Evolutionary conservation across 768 basidiomycete species (phyloP).

Genomic region (Suillus plorans): DNA sequence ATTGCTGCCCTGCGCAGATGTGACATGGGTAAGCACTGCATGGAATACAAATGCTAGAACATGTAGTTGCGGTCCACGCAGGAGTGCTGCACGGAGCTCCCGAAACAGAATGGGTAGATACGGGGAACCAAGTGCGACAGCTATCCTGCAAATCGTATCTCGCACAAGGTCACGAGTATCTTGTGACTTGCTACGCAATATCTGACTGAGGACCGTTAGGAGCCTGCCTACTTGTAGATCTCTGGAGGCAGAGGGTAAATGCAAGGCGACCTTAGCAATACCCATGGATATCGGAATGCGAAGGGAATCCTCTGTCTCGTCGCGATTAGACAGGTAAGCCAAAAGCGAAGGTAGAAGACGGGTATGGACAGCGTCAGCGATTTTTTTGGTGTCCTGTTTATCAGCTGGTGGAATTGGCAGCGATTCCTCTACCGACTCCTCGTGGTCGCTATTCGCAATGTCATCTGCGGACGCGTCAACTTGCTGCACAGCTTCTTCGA

Average conservation of each 20-base stretch:
- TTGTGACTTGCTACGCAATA: constrained; percentile 89
- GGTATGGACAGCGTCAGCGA: constrained; percentile 74
- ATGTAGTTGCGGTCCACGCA: constrained; percentile 93
- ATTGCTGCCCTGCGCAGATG: constrained; percentile 49
- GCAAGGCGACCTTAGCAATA: constrained; percentile 78
- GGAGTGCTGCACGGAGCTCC: constrained; percentile 81
- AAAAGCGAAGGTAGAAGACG: constrained; percentile 80
- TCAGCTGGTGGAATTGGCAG: constrained; percentile 11
- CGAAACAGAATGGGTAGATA: constrained; percentile 74
- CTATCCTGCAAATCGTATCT: constrained; percentile 81
- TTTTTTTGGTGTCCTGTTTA: constrained; percentile 30
- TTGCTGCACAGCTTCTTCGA: constrained; percentile 55
- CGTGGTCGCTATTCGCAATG: constrained; percentile 30
- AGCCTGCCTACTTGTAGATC: constrained; percentile 73
- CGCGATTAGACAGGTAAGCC: constrained; percentile 77
- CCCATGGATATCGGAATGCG: constrained; percentile 89
- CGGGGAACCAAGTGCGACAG: constrained; percentile 64
- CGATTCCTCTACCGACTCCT: constrained; percentile 21
- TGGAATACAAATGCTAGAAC: constrained; percentile 86
- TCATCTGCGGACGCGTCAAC: constrained; percentile 24
- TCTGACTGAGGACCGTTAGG: constrained; percentile 84
- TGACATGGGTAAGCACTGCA: constrained; percentile 78
- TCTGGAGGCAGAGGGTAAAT: constrained; percentile 65
- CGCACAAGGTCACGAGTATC: constrained; percentile 87
- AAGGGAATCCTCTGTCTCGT: constrained; percentile 79